Percentiles rank a stretch among this genome's conserved stretches.
phyloP scores from a whole-genome alignment of 2,329 filamentous ascomycete genomes.

The Pseudogymnoascus pannorum region DNA sequence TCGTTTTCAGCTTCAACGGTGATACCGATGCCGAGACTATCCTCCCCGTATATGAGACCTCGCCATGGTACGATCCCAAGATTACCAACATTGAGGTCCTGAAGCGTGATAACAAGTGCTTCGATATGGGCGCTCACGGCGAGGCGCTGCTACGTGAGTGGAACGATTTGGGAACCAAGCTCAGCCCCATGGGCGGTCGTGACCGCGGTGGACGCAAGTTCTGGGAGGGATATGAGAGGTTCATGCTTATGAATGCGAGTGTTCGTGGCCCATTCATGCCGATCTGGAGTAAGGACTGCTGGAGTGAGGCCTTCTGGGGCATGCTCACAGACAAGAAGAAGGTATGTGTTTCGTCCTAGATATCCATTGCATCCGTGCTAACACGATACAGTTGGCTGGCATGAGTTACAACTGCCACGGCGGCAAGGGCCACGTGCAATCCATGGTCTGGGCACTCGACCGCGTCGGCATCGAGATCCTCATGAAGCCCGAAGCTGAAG shows the following conservation, averaged over 20 bases:
- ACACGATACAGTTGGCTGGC: slow-evolving; percentile 17
- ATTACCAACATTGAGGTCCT: slow-evolving; percentile 13
- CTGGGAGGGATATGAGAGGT: slow-evolving; percentile 18
- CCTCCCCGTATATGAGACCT: not conserved
- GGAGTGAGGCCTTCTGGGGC: slow-evolving; percentile 9
- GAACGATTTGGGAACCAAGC: not conserved
- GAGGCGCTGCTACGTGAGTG: slow-evolving; percentile 2
- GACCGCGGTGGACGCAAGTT: slow-evolving; percentile 17
- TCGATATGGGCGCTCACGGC: slow-evolving; percentile 9
- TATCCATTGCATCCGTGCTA: too few species aligned
- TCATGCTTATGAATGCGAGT: slow-evolving; percentile 11
- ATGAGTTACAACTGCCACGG: slow-evolving; percentile 21
- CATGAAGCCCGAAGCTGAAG: slow-evolving; percentile 24
- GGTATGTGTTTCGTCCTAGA: slow-evolving; percentile 14
- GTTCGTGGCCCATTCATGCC: slow-evolving; percentile 12
- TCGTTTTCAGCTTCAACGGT: slow-evolving; percentile 11
- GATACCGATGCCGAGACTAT: slow-evolving; percentile 7
- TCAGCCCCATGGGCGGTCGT: slow-evolving; percentile 1
- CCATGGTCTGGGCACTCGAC: slow-evolving; percentile 9
- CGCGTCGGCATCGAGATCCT: slow-evolving; percentile 31
- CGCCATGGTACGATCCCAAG: slow-evolving; percentile 2
- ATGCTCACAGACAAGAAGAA: slow-evolving; percentile 5
- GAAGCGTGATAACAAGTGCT: slow-evolving; percentile 9
- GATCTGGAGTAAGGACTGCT: slow-evolving; percentile 10
- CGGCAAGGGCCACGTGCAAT: slow-evolving; percentile 9